Percentiles rank a stretch among this genome's conserved stretches.
phyloP scores from a whole-genome alignment of 306 rosid species.

The Hippophae tibetana region DNA sequence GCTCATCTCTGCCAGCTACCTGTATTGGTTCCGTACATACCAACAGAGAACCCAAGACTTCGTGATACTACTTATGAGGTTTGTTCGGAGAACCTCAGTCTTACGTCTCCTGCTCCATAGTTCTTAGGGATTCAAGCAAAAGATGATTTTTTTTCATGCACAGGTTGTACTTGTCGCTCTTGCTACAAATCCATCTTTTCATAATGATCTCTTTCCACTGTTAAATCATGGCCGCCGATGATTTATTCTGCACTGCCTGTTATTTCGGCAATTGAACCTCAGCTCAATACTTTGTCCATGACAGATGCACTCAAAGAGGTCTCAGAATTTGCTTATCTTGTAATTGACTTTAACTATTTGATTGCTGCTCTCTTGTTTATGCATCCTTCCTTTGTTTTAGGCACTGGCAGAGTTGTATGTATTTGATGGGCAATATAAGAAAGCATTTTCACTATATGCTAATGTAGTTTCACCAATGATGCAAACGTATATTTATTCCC shows the following conservation, averaged over 20 bases:
- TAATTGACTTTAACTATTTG: conserved; percentile 12
- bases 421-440: conserved; percentile 69
- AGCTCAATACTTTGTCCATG: conserved; percentile 70
- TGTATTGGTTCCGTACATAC: conserved; percentile 81
- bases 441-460: conserved; percentile 83
- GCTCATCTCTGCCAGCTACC: conserved; percentile 98
- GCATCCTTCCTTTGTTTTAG: conserved; percentile 33
- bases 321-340: conserved; percentile 7
- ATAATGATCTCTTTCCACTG: conserved; percentile 64
- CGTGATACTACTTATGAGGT: conserved; percentile 97
- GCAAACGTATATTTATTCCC: background rate
- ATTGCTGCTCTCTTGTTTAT: conserved; percentile 11
- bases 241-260: conserved; percentile 76
- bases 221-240: conserved; percentile 80
- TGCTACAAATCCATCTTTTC: conserved; percentile 80
- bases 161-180: conserved; percentile 97
- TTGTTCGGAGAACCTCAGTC: conserved; percentile 22
- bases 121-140: background rate
- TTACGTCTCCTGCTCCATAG: conserved; percentile 1
- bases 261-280: conserved; percentile 92
- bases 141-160: conserved; percentile 16
- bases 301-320: conserved; percentile 90
- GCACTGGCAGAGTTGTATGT: conserved; percentile 86
- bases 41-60: conserved; percentile 72
- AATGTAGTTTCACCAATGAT: conserved; percentile 59